Evolutionary conservation across 129 eudicot genomes (phyloP).

Genomic region (Artemisia annua): DNA sequence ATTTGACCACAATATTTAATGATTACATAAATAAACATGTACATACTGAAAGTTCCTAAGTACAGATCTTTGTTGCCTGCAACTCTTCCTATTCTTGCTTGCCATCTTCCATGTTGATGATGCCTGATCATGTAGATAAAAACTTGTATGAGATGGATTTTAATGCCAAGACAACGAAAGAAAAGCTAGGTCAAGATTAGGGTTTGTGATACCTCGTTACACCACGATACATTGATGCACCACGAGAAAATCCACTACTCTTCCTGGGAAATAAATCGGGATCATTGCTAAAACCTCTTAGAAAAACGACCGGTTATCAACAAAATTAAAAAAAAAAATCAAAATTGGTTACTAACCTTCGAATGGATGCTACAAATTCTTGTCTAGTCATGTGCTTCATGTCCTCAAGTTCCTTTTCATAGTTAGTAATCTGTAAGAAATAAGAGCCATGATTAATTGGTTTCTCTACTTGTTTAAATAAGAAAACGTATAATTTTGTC

Average conservation of each 20-base stretch:
- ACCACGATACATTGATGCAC: conserved; percentile 98
- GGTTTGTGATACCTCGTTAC: conserved; percentile 75
- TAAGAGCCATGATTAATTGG: neutral
- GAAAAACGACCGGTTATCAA: too few relatives aligned
- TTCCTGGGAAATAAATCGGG: conserved; percentile 44
- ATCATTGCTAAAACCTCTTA: neutral
- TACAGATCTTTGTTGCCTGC: conserved; percentile 99
- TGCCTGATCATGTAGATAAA: conserved; percentile 51
- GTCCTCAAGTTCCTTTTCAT: conserved; percentile 93
- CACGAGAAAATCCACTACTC: conserved; percentile 99
- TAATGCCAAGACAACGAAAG: neutral
- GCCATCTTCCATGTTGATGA: conserved; percentile 99
- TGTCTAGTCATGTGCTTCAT: conserved; percentile 99
- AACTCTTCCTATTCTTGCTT: conserved; percentile 96
- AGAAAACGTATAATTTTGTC: neutral
- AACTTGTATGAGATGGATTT: neutral
- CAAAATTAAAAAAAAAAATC: too few relatives aligned
- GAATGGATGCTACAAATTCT: conserved; percentile 91
- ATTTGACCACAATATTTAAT: conserved; percentile 9
- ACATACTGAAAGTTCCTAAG: conserved; percentile 97
- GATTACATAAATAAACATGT: conserved; percentile 1
- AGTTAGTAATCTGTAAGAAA: conserved; percentile 68
- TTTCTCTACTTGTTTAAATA: neutral
- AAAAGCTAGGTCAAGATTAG: conserved; percentile 1
- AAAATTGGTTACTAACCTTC: conserved; percentile 46